Percentiles rank a stretch among this genome's conserved stretches.
Conservation (phyloP, 306 rosid genomes). For the Acacia confusa region DNA sequence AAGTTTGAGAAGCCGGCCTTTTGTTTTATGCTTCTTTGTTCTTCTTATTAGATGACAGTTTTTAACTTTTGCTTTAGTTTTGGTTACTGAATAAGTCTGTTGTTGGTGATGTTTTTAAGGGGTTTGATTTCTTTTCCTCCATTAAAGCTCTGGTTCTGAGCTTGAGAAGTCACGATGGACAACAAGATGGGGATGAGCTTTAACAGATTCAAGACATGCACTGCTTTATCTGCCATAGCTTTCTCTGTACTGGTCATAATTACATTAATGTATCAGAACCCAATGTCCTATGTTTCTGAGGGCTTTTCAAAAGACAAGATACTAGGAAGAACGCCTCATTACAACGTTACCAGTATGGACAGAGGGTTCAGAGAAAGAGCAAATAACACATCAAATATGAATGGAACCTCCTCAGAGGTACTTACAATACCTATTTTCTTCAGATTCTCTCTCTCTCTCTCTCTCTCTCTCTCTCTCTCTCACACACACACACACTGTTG, state of each 20-base stretch:
- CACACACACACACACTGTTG: too few relatives aligned
- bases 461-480: too few relatives aligned
- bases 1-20: background rate
- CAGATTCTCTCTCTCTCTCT: background rate
- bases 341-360: background rate
- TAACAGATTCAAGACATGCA: conserved; percentile 23
- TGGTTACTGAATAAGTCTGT: background rate
- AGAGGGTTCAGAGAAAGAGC: background rate
- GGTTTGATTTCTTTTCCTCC: background rate
- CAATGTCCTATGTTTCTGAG: conserved; percentile 26
- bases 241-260: conserved; percentile 25
- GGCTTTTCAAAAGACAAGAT: conserved; percentile 21
- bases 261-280: conserved; percentile 33
- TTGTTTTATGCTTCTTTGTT: background rate
- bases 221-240: conserved; percentile 18
- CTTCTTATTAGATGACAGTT: background rate
- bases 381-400: conserved; percentile 1
- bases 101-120: background rate
- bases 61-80: background rate
- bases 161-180: conserved; percentile 25
- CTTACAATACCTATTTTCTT: background rate
- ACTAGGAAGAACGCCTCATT: background rate
- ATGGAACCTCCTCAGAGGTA: conserved; percentile 20
- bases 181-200: conserved; percentile 29
- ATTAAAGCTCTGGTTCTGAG: background rate